Percentiles rank a stretch among this genome's conserved stretches.
Conservation (phyloP, 305 asterid species). For the Solanum chacoense region DNA sequence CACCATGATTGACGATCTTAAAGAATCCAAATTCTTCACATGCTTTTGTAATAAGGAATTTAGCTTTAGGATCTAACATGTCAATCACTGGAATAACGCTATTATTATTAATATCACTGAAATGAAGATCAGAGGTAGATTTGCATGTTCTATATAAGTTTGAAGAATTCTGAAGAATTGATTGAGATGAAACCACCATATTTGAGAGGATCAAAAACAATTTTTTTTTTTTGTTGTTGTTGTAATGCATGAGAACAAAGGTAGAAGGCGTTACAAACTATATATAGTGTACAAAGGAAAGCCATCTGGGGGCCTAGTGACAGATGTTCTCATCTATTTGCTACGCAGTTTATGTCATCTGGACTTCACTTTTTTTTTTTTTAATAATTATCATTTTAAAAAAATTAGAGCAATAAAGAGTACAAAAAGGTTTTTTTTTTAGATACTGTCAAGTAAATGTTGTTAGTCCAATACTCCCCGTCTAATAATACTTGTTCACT, state of each 20-base stretch:
- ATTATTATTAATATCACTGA: neutral
- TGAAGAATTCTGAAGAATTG: slow-evolving; percentile 16
- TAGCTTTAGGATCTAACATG: slow-evolving; percentile 28
- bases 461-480: too few relatives aligned
- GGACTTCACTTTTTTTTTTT: neutral
- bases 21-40: slow-evolving; percentile 54
- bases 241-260: neutral
- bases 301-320: neutral
- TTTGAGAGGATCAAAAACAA: neutral
- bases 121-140: neutral
- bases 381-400: neutral
- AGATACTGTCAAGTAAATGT: neutral
- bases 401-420: neutral
- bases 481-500: too few relatives aligned
- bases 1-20: slow-evolving; percentile 43
- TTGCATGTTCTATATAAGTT: slow-evolving; percentile 31
- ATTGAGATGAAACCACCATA: slow-evolving; percentile 41
- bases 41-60: slow-evolving; percentile 32
- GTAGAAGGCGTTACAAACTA: neutral
- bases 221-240: neutral
- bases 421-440: neutral
- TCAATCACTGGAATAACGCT: slow-evolving; percentile 47
- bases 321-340: neutral
- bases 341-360: neutral
- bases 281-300: neutral